Percentiles rank a stretch among this genome's conserved stretches.
Evolutionary conservation across 2,329 filamentous ascomycete genomes (phyloP).

Genomic region (Pseudocercospora fuligena): DNA sequence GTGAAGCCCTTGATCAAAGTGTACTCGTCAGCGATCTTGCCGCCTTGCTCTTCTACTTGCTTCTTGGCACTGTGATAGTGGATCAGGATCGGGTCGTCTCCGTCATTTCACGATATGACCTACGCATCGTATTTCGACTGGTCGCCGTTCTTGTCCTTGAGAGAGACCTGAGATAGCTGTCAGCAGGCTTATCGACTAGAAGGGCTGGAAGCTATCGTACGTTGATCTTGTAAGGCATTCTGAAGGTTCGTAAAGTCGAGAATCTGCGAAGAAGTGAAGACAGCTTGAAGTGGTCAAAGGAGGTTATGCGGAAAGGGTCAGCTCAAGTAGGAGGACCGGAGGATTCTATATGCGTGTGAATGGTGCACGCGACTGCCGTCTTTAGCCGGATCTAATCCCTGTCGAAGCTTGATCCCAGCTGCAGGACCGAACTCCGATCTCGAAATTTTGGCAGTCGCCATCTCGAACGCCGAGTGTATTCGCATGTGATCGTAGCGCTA

Average conservation of each 20-base stretch:
- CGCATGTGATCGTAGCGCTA: background rate
- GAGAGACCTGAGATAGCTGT: constrained; percentile 69
- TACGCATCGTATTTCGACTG: constrained; percentile 71
- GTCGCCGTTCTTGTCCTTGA: constrained; percentile 70
- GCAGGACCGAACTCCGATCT: constrained; percentile 7
- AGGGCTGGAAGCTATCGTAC: constrained; percentile 25
- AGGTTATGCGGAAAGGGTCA: background rate
- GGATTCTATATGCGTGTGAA: background rate
- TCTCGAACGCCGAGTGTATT: background rate
- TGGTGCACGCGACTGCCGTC: constrained; percentile 11
- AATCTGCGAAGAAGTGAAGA: constrained; percentile 16
- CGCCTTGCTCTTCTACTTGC: constrained; percentile 73
- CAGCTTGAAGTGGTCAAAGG: background rate
- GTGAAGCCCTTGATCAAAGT: constrained; percentile 89
- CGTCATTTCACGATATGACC: constrained; percentile 32
- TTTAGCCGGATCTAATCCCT: constrained; percentile 11
- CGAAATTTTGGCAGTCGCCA: constrained; percentile 9
- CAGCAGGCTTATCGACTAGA: constrained; percentile 10
- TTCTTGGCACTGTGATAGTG: constrained; percentile 70
- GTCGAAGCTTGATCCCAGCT: constrained; percentile 2
- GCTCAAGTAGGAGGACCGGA: background rate
- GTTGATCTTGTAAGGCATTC: constrained; percentile 38
- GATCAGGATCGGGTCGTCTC: constrained; percentile 4
- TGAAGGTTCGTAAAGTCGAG: constrained; percentile 14
- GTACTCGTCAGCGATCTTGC: constrained; percentile 83